phyloP scores from a whole-genome alignment of 116 monocot species.

The Iris pallida region DNA sequence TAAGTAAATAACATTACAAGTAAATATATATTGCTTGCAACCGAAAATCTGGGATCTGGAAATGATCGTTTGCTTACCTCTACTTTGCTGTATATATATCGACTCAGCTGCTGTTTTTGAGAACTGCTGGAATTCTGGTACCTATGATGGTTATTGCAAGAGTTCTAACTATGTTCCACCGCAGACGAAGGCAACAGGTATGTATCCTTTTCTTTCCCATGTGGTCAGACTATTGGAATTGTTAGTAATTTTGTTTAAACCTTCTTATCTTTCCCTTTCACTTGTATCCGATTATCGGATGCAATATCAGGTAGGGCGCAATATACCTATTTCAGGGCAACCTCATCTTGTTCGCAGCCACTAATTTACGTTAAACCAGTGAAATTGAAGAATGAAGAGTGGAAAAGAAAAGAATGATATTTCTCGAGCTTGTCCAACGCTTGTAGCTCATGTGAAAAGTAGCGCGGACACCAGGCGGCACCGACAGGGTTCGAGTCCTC shows the following conservation, averaged over 20 bases:
- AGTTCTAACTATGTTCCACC: slow-evolving; percentile 4
- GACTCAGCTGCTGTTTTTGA: slow-evolving; percentile 8
- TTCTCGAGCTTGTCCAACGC: no score
- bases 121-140: slow-evolving; percentile 8
- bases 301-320: background rate
- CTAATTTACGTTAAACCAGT: background rate
- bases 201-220: background rate
- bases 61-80: no score
- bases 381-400: no score
- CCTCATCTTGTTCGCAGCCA: background rate
- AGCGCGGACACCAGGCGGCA: no score
- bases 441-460: no score
- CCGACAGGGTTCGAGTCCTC: no score
- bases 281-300: no score
- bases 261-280: background rate
- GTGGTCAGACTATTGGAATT: background rate
- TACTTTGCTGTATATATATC: no score
- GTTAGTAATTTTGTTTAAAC: background rate
- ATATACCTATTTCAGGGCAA: slow-evolving; percentile 12
- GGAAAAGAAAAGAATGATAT: no score
- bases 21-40: no score
- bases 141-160: slow-evolving; percentile 5
- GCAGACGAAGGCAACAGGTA: slow-evolving; percentile 3
- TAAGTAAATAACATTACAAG: no score
- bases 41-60: no score